Percentiles rank a stretch among this genome's conserved stretches.
Conservation (phyloP, 305 asterid genomes). For the Striga hermonthica region DNA sequence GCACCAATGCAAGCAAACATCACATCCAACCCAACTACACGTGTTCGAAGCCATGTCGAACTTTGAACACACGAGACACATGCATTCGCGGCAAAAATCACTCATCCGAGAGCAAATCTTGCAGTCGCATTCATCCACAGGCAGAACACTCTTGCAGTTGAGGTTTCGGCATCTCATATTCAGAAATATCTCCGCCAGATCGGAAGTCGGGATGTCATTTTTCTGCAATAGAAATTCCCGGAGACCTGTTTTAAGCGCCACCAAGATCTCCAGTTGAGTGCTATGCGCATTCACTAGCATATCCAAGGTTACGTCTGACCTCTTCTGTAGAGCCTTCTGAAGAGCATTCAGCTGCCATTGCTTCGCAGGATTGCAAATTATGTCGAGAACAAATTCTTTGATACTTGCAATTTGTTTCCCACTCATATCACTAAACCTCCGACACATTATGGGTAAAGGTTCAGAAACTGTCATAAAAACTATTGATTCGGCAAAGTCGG, state of each 20-base stretch:
- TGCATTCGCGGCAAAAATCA: constrained; percentile 94
- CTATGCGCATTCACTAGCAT: constrained; percentile 59
- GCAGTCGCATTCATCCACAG: constrained; percentile 96
- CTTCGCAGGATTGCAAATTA: constrained; percentile 64
- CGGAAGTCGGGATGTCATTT: constrained; percentile 51
- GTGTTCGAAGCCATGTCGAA: constrained; percentile 91
- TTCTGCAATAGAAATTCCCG: constrained; percentile 58
- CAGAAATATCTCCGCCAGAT: constrained; percentile 73
- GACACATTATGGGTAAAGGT: constrained; percentile 55
- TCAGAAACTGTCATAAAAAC: constrained; percentile 79
- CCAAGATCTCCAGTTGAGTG: constrained; percentile 73
- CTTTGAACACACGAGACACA: constrained; percentile 93
- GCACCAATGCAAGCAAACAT: constrained; percentile 95
- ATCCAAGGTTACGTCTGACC: constrained; percentile 66
- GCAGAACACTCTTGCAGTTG: constrained; percentile 67
- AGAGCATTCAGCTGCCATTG: constrained; percentile 73
- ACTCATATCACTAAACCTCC: constrained; percentile 59
- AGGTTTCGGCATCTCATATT: constrained; percentile 76
- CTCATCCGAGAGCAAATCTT: constrained; percentile 61
- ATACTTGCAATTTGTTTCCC: constrained; percentile 46
- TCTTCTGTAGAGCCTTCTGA: constrained; percentile 65
- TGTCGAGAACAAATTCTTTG: constrained; percentile 68
- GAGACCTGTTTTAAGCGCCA: constrained; percentile 75
- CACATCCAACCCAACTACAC: constrained; percentile 98
- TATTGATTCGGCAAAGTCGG: constrained; percentile 73